Base-by-base conservation (phyloP, 2,329 filamentous ascomycete genomes). In the Neopestalotiopsis sp. region DNA sequence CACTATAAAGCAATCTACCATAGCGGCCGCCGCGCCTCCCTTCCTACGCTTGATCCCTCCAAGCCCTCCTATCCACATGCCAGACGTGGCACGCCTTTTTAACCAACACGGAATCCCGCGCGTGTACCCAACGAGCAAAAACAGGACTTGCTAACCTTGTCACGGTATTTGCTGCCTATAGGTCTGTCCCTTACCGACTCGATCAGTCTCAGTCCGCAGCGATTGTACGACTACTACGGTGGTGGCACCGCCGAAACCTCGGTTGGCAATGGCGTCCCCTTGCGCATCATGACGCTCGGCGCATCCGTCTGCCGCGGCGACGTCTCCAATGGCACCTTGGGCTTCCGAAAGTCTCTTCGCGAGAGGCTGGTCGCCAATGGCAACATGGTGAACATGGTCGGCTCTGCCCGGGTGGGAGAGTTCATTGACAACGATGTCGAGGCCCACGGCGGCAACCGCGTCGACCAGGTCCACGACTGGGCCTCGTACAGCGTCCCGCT, bases 371-470 rank as follows among this genome's bases (percentile, higher is more conserved):
- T 67, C 7, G 67, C 63, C 5, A n/a, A 68, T 24, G 74, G 74
- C 7, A 74, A 73, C 45, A 61, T 67, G 14, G 71, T 76, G n/a
- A 74, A 75, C 59, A 73, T 77, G 71, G 74, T 79, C 14, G 77
- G 77, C 10, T 76, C 75, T 24, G 68, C 71, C n/a, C 69, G 72
- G 5, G 58, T 70, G 14, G 77, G 77, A 12, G 66, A 72, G 5
- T 76, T 79, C 69, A 61, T 42, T 5, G 73, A 78, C 65, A 77
- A 78, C 70, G 72, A 76, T 24, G 65, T 76, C 13, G 76, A 78
- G 69, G 76, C 74, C 2, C 75, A 73, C 59, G 66, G 67, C 7
- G 77, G 76, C 14, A 70, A 70, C 32, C 71, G 71, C 40, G 71
- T 78, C 65, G 73, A 76, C 69, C 71, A 78, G 59, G 73, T 77